Base-by-base conservation (phyloP, 108 stramenopile species). In the Cylindrotheca closterium region DNA sequence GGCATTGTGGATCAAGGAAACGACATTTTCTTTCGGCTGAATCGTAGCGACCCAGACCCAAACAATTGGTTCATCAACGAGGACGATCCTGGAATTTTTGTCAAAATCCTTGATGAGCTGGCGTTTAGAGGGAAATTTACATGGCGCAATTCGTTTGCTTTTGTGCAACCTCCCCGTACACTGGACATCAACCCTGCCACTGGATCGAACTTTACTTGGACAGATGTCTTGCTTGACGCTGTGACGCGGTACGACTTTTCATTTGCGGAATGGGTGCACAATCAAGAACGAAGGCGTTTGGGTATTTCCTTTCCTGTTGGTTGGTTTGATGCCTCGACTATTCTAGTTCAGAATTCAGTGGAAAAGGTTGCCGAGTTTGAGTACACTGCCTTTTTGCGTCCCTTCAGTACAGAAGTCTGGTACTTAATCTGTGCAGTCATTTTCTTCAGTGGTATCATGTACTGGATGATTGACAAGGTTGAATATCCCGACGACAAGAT, bases 41-140 rank as follows among this genome's bases (percentile, higher is more conserved):
- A 54, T 17, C 23, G 30, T 0, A n/a, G n/a, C n/a, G n/a, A n/a
- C n/a, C n/a, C n/a, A n/a, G 51, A 55, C 24, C 49, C 7, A 42
- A 15, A 42, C 15, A 42, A 42, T 42, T n/a, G 45, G 8, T 60
- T 7, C 33, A 70, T 70, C 32, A 34, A 26, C 4, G 37, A 23
- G 52, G 19, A 34, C 23, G n/a, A 75, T 62, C 71, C 74, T 4
- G 73, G 71, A 10, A 46, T 63, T 17, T 46, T 51, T 0, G 60
- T 67, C 0, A 50, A 45, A 8, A 51, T 81, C 10, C 28, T 81
- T 34, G 80, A 81, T 55, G 75, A 77, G 48, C 49, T 81, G 19
- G 80, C 80, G 0, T 21, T 1, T 21, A 47, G 80, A n/a, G 80
- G 72, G 7, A 59, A 55, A 34, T 81, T 81, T 57, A 48, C 71